Base-by-base conservation (phyloP, 2,329 filamentous ascomycete species). In the Aspergillus pseudoglaucus region DNA sequence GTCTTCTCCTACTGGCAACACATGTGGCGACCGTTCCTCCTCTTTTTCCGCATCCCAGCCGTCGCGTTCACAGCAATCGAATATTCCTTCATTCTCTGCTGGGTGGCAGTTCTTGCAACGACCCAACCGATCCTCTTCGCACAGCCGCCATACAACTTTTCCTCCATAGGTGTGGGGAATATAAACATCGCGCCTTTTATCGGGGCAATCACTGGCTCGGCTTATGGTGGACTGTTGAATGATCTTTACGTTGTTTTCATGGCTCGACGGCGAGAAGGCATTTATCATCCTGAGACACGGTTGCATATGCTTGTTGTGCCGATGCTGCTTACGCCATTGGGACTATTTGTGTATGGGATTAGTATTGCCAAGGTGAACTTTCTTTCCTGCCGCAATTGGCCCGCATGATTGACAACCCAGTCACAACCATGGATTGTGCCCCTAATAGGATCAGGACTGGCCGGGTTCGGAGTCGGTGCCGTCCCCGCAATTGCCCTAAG, bases 21-120 rank as follows among this genome's bases (percentile, higher is more conserved):
- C 43, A 54, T 61, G 18, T 60, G 53, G 22, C 60, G 57, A 4
- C 64, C 64, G 0, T 53, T 67, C 10, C 32, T 61, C 4, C 53
- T 63, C 6, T 48, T 71, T 2, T 58, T 60, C 33, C 48, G 56
- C 0, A 66, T 73, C 15, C 90, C 90, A 1, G 69, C 69, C 2
- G 66, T 74, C 6, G 44, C 66, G 15, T 73, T 69, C 37, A 67
- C 62, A 0, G 66, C 66, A 6, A 39, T 74, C 0, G 62, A 68
- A 20, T 72, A 70, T 20, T 70, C 67, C 1, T 61, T 66, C 4
- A 53, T 70, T 1, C 47, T 74, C 4, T 64, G 65, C 3, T 71
- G 62, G 61, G 59, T 63, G 3, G 66, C 66, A 2, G 61, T 75
- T 27, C 63, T 74, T 55, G 64, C 62, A 4, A 68, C 67, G 0